A percentile compares a stretch with the other conserved stretches of the same genome.
These are phyloP conservation scores for Metarhizium humberi DNA, from an alignment of 2,329 filamentous ascomycete species.

Conservation along the genomic window DNA sequence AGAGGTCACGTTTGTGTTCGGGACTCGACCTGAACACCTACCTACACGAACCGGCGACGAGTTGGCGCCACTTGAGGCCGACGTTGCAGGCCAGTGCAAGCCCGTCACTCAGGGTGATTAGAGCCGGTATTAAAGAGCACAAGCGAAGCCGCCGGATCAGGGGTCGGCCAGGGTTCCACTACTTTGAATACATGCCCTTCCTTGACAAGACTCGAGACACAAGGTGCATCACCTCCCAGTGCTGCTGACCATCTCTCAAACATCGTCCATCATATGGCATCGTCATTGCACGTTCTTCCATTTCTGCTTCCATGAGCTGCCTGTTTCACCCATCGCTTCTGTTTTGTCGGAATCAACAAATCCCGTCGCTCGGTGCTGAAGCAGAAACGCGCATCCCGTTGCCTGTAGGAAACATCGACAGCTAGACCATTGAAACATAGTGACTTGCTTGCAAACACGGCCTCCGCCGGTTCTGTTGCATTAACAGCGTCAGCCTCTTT, in stretches of 20 bases:
- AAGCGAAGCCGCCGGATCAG: not conserved
- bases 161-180: constrained; percentile 6
- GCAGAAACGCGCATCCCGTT: not conserved
- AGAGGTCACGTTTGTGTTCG: not conserved
- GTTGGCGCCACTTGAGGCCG: not conserved
- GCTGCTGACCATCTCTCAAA: constrained; percentile 14
- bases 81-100: too few relatives aligned
- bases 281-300: not conserved
- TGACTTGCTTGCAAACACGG: not conserved
- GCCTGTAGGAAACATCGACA: not conserved
- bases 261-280: constrained; percentile 4
- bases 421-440: not conserved
- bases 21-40: not conserved
- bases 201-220: constrained; percentile 21
- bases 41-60: not conserved
- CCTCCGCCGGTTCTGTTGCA: constrained; percentile 7
- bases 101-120: too few relatives aligned
- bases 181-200: constrained; percentile 9
- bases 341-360: not conserved
- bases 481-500: constrained; percentile 4
- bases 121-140: not conserved
- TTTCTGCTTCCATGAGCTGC: not conserved
- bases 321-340: not conserved
- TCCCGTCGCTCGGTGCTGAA: not conserved
- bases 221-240: constrained; percentile 18